These are phyloP conservation scores for Arthrobotrys musiformis DNA, from an alignment of 2,329 filamentous ascomycete genomes.

Conservation along the genomic window DNA sequence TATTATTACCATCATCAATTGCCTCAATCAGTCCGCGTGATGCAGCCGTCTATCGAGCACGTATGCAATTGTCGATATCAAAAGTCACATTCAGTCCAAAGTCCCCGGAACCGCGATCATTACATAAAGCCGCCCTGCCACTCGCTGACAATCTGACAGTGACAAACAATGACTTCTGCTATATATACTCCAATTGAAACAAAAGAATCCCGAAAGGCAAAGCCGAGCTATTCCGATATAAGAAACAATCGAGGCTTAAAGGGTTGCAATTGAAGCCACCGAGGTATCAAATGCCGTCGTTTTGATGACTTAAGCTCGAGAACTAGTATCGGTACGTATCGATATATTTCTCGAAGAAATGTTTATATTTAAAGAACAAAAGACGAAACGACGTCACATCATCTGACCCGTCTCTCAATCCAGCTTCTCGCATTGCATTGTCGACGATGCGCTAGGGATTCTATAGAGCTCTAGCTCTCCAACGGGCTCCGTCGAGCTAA, in stretches of 20 bases:
- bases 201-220: background rate
- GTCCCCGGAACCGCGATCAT: background rate
- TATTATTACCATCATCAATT: too few species aligned
- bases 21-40: too few species aligned
- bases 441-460: background rate
- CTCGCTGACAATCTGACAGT: background rate
- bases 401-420: constrained; percentile 1
- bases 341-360: background rate
- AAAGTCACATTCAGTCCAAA: background rate
- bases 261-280: background rate
- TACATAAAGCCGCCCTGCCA: background rate
- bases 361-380: constrained; percentile 10
- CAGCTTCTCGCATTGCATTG: background rate
- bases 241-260: background rate
- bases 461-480: background rate
- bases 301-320: background rate
- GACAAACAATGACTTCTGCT: background rate
- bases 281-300: background rate
- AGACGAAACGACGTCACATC: constrained; percentile 8
- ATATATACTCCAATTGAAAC: background rate
- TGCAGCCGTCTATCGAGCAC: too few species aligned
- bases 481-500: background rate
- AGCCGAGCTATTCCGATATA: background rate
- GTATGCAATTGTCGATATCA: background rate
- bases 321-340: background rate